These are phyloP conservation scores for Alternaria gaisen DNA, from an alignment of 2,329 filamentous ascomycete species.

Conservation along the genomic window DNA sequence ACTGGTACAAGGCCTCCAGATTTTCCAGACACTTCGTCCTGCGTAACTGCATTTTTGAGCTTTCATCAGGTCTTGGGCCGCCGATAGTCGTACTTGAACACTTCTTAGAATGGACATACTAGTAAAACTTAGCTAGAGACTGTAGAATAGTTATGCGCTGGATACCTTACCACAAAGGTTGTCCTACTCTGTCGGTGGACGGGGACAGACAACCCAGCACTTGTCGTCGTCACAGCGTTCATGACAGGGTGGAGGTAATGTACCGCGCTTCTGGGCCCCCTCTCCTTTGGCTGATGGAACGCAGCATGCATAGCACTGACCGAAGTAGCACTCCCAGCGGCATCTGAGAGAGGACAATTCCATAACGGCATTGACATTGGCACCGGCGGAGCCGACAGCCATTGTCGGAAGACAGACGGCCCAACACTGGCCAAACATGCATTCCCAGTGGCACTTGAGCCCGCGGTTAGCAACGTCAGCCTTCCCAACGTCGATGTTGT, in stretches of 20 bases:
- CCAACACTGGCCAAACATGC: slow-evolving; percentile 4
- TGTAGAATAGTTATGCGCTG: background rate
- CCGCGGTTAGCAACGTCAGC: background rate
- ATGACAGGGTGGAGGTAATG: background rate
- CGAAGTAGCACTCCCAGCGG: slow-evolving; percentile 1
- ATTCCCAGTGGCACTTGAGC: slow-evolving; percentile 1
- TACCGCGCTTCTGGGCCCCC: background rate
- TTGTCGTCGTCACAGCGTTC: background rate
- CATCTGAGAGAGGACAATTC: background rate
- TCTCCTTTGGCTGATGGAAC: background rate
- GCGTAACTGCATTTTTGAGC: background rate
- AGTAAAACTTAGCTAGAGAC: background rate
- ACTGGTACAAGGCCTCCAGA: background rate
- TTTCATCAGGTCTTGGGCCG: background rate
- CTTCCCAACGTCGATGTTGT: background rate
- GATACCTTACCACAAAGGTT: background rate
- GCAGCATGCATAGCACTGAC: slow-evolving; percentile 2
- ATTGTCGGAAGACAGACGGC: background rate
- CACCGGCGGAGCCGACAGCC: background rate
- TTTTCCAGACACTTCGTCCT: background rate
- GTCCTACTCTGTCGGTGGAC: background rate
- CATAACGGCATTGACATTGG: background rate
- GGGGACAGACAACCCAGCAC: background rate
- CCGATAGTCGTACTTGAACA: background rate
- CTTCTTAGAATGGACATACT: background rate